Base-by-base conservation (phyloP, 129 eudicot genomes). In the Sambucus nigra region DNA sequence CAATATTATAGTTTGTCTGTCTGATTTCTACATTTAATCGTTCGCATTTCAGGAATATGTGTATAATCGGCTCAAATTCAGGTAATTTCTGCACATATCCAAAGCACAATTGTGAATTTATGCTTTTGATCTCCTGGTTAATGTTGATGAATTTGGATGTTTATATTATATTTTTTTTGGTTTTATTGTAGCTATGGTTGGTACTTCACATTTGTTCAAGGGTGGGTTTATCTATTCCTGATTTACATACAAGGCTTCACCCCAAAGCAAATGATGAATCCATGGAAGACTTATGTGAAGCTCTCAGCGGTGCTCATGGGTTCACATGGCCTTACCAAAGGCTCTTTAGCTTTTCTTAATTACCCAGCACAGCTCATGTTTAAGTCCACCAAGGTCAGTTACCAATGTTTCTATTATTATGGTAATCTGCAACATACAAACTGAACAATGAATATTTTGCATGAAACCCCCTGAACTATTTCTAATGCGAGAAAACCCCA, bases 281-380 rank as follows among this genome's bases (percentile, higher is more conserved):
- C 97, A 1, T 88, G 97, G 97, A 88, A 75, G 70, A 77, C 89
- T 33, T 88, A 88, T 64, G 82, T 80, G 44, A 88, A 88, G 67
- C 87, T 88, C n/a, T 84, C 97, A 2, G 97, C 84, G 0, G 97
- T 88, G 5, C 94, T 88, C n/a, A 84, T 80, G 94, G 94, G 97
- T 63, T 88, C 97, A 8, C 78, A 84, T 60, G 97, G 97, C 27
- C 92, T 88, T 17, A 88, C 97, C 55, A 88, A 88, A 52, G 97
- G 97, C 13, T 84, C 97, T 21, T 51, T 88, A 68, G 97, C 94
- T 26, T 84, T 69, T 64, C 87, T 84, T 9, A 88, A 88, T 50
- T 88, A 88, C 69, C 94, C 94, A 4, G 97, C 97, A 8, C 97
- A 88, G 53, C 81, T 88, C 67, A 88, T 88, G 97, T 88, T 88